These are phyloP conservation scores for Solanum phureja DNA, from an alignment of 257 asterid species.

Conservation along the genomic window DNA sequence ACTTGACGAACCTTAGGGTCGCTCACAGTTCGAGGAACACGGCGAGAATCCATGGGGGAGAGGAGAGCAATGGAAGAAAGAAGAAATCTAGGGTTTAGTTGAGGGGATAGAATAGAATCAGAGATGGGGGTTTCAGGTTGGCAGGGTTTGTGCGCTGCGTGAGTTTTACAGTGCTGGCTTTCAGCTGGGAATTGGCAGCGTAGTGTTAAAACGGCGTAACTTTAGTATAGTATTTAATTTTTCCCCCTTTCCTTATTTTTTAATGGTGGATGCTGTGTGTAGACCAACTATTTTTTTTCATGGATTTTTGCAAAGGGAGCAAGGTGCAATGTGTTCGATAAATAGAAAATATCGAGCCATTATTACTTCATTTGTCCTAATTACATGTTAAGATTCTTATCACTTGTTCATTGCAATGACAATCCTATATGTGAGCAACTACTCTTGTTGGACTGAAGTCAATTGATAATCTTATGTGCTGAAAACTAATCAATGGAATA, in stretches of 20 bases:
- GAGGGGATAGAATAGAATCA: neutral
- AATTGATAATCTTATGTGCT: neutral
- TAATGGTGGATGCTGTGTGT: neutral
- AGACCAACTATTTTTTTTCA: neutral
- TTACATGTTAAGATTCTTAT: neutral
- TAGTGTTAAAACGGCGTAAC: neutral
- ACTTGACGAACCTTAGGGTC: constrained; percentile 96
- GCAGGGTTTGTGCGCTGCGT: neutral
- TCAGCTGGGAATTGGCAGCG: neutral
- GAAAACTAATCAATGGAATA: neutral
- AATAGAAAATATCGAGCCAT: neutral
- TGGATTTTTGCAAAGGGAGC: neutral
- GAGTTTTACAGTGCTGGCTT: neutral
- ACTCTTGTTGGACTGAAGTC: neutral
- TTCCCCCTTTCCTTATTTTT: neutral
- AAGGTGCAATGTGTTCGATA: neutral
- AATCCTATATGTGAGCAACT: neutral
- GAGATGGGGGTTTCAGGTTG: neutral
- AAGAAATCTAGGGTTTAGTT: neutral
- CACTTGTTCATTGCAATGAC: neutral
- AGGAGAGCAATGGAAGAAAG: neutral
- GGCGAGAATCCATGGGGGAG: constrained; percentile 59
- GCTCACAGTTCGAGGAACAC: constrained; percentile 68
- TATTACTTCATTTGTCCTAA: neutral
- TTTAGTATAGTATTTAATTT: neutral